Evolutionary conservation across 495 filamentous ascomycete genomes (phyloP).

Genomic region (Penicillium cinerascens): DNA sequence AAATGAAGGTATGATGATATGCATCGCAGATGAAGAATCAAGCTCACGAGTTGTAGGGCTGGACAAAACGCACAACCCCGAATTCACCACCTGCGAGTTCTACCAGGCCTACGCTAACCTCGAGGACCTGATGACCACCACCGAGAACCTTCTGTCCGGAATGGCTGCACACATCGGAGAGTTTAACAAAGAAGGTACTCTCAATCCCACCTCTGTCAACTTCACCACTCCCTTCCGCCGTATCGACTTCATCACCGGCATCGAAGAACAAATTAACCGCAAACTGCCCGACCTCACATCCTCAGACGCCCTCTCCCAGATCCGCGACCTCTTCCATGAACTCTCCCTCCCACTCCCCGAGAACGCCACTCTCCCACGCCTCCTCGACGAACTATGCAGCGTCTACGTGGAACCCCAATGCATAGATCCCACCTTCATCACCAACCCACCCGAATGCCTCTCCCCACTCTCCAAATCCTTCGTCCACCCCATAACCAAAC

Average conservation of each 20-base stretch:
- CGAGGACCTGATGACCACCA: conserved; percentile 68
- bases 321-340: conserved; percentile 55
- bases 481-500: conserved; percentile 53
- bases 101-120: conserved; percentile 83
- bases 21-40: neutral
- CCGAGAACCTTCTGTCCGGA: conserved; percentile 62
- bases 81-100: conserved; percentile 97
- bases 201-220: conserved; percentile 49
- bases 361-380: conserved; percentile 65
- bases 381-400: conserved; percentile 79
- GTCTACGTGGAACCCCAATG: conserved; percentile 72
- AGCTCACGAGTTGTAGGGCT: conserved; percentile 45
- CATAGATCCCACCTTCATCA: conserved; percentile 77
- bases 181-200: conserved; percentile 45
- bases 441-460: conserved; percentile 85
- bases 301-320: conserved; percentile 50
- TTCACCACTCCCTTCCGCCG: conserved; percentile 61
- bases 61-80: conserved; percentile 91
- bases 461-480: conserved; percentile 91
- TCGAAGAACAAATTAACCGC: conserved; percentile 62
- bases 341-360: conserved; percentile 50
- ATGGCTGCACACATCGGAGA: conserved; percentile 50
- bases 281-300: conserved; percentile 65
- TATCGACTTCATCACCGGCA: conserved; percentile 77
- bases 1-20: conserved; percentile 66